These are phyloP conservation scores for Alectoria sarmentosa DNA, from an alignment of 495 filamentous ascomycete genomes.

Conservation along the genomic window DNA sequence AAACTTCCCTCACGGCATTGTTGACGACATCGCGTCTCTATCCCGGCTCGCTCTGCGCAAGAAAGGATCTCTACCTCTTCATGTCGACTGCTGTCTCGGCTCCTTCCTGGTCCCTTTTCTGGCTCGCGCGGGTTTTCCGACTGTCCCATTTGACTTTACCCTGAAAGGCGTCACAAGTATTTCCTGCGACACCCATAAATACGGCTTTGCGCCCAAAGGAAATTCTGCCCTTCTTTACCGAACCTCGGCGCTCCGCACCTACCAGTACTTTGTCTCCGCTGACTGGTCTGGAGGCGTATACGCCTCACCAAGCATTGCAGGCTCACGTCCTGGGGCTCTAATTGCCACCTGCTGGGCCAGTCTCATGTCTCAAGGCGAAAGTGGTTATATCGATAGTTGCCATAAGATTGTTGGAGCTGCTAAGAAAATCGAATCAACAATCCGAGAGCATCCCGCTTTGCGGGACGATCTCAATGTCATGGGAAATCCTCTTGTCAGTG, in stretches of 20 bases:
- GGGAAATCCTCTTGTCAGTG: slow-evolving; percentile 80
- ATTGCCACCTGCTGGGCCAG: slow-evolving; percentile 93
- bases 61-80: slow-evolving; percentile 61
- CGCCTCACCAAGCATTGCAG: slow-evolving; percentile 82
- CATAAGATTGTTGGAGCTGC: slow-evolving; percentile 79
- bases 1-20: slow-evolving; percentile 96
- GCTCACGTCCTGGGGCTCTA: slow-evolving; percentile 83
- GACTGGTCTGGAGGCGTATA: slow-evolving; percentile 97
- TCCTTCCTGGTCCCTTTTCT: slow-evolving; percentile 93
- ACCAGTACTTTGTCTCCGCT: slow-evolving; percentile 94
- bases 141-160: slow-evolving; percentile 83
- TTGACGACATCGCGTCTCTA: slow-evolving; percentile 84
- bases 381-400: slow-evolving; percentile 82
- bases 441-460: slow-evolving; percentile 58
- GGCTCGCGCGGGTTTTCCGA: slow-evolving; percentile 75
- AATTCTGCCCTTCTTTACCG: slow-evolving; percentile 91
- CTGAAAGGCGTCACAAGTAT: slow-evolving; percentile 92
- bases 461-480: slow-evolving; percentile 68
- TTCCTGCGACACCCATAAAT: slow-evolving; percentile 96
- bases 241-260: slow-evolving; percentile 61
- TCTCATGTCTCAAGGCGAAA: slow-evolving; percentile 79
- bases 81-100: slow-evolving; percentile 96
- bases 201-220: slow-evolving; percentile 96
- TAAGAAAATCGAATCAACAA: slow-evolving; percentile 73
- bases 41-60: slow-evolving; percentile 75